Conservation (phyloP, 2,329 filamentous ascomycete genomes). For the Elsinoe australis region DNA sequence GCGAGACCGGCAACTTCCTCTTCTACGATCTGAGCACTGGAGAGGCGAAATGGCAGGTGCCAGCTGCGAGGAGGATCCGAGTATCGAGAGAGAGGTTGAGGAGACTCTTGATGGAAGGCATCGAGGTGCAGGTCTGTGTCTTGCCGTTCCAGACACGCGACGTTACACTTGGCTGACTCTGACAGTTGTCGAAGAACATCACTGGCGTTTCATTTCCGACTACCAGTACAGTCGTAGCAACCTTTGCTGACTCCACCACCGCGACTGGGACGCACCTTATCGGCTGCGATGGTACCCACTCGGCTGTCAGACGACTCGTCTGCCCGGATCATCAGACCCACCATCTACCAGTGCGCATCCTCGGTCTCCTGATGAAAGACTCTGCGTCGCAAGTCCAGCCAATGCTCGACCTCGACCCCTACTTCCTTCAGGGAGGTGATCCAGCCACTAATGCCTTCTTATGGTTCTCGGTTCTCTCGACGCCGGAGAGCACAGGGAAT, state of each 20-base stretch:
- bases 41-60: neutral
- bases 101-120: neutral
- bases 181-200: neutral
- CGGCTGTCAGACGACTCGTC: conserved; percentile 20
- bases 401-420: conserved; percentile 44
- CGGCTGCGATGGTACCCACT: conserved; percentile 24
- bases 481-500: conserved; percentile 30
- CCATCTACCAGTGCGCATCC: conserved; percentile 40
- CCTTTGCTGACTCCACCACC: too few species aligned
- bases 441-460: conserved; percentile 46
- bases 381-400: conserved; percentile 36
- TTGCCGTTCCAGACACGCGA: too few species aligned
- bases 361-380: conserved; percentile 40
- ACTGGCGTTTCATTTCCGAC: too few species aligned
- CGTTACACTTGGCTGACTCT: too few species aligned
- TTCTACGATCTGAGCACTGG: neutral
- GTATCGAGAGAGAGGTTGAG: neutral
- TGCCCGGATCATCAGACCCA: conserved; percentile 19
- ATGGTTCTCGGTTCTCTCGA: conserved; percentile 48
- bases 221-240: too few species aligned
- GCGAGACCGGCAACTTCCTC: neutral
- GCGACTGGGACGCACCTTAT: conserved; percentile 22
- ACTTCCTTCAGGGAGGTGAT: conserved; percentile 49
- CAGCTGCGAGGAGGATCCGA: neutral
- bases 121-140: too few species aligned